Percentiles rank a stretch among this genome's conserved stretches.
These are phyloP conservation scores for Penicillium nucicola DNA, from an alignment of 495 filamentous ascomycete species.

Conservation along the genomic window DNA sequence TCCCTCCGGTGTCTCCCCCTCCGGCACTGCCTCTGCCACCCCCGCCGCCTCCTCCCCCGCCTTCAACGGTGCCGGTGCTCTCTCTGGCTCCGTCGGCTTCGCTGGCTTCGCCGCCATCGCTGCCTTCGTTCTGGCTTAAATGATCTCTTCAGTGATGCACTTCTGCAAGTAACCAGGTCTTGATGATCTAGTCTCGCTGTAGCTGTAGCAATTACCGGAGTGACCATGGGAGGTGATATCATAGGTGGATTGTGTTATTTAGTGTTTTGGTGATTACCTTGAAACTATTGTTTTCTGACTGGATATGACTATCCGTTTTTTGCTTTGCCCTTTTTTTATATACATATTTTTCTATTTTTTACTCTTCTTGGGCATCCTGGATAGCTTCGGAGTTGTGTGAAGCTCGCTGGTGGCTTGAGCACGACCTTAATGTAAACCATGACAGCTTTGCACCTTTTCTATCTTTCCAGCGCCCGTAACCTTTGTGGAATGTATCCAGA, in stretches of 20 bases:
- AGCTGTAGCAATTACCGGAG: neutral
- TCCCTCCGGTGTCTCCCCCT: constrained; percentile 11
- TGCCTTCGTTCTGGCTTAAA: constrained; percentile 55
- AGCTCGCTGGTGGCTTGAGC: constrained; percentile 42
- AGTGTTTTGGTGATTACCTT: constrained; percentile 30
- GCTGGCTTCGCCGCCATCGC: constrained; percentile 48
- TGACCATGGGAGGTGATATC: constrained; percentile 5
- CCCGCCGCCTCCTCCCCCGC: constrained; percentile 33
- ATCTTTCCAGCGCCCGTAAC: constrained; percentile 29
- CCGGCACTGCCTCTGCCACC: constrained; percentile 23
- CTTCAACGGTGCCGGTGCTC: constrained; percentile 48
- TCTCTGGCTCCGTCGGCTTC: constrained; percentile 47
- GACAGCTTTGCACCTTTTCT: constrained; percentile 34
- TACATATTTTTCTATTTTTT: constrained; percentile 24
- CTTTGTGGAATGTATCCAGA: constrained; percentile 25
- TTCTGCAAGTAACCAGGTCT: constrained; percentile 9
- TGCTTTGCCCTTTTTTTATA: constrained; percentile 25
- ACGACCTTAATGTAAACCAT: constrained; percentile 49
- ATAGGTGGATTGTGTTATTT: constrained; percentile 23
- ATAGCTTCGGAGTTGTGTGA: constrained; percentile 44
- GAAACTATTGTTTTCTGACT: constrained; percentile 28
- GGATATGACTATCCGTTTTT: constrained; percentile 29
- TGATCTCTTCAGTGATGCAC: constrained; percentile 30
- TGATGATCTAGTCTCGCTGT: neutral
- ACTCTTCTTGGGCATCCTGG: constrained; percentile 34